Evolutionary conservation across 2,329 filamentous ascomycete genomes (phyloP), one percentile per base, ranked within the genome.

Genomic region (Phaeosphaeriaceae sp.): DNA sequence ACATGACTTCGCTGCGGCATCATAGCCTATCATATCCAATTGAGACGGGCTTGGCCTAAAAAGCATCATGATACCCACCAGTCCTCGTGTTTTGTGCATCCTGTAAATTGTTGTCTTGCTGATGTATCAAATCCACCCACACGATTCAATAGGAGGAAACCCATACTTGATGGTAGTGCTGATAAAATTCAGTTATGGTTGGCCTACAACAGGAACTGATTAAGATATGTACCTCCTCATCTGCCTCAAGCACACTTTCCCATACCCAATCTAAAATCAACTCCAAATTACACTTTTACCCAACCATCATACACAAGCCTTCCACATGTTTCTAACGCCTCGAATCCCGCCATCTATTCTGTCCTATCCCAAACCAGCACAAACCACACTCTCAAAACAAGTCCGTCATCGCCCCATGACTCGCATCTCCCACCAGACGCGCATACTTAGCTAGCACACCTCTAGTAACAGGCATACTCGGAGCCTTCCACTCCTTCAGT

Each of bases 391-490:
- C 20, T 55, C 44, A 84, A 52, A 86, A 89, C 48, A 87, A 70
- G 77, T 96, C 92, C 32, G 92, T 96, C 75, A 96, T 88, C 7
- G 92, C 92, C 4, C 93, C 93, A 65, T 93, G 89, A 71, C 88
- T 93, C 9, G 93, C 93, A 82, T 97, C 92, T 1, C 92, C 89
- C 0, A 97, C 93, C 66, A 97, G 74, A 35, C 83, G 78, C 6
- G 89, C 89, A 77, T 97, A 97, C 80, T 97, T 97, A 4, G 90
- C 92, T 77, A 97, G 69, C 33, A 88, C 87, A 32, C 93, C 93
- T 47, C 93, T 84, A 61, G 87, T 92, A 8, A 96, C 90, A 53
- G 83, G 82, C 66, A 85, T 84, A 66, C 77, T 80, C 1, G 91
- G 92, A 26, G 85, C 77, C 67, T 81, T 87, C 91, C 91, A 96